A percentile compares a stretch with the other conserved stretches of the same genome.
Evolutionary conservation across 306 rosid species (phyloP).

Genomic region (Leucaena leucocephala): DNA sequence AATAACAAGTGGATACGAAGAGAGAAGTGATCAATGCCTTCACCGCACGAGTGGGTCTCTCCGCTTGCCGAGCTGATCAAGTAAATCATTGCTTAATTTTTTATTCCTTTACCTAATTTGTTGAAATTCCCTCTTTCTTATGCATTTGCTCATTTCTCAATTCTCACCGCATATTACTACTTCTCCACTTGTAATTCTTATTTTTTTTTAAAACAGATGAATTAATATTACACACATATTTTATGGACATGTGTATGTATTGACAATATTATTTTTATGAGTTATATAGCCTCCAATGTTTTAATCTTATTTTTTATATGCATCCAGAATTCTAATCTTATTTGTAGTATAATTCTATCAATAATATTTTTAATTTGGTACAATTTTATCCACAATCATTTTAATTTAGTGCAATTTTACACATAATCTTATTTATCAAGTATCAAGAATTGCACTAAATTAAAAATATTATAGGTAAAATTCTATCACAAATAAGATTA

Average conservation of each 20-base stretch:
- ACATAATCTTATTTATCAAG: too few relatives aligned
- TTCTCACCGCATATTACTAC: neutral
- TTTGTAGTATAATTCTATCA: too few relatives aligned
- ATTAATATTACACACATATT: neutral
- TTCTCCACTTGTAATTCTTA: neutral
- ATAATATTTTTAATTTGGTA: too few relatives aligned
- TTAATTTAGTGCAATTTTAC: too few relatives aligned
- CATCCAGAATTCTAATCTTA: too few relatives aligned
- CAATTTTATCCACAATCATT: too few relatives aligned
- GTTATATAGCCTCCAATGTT: too few relatives aligned
- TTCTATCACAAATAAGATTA: too few relatives aligned
- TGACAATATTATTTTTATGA: neutral
- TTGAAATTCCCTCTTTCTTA: constrained; percentile 6
- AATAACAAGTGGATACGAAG: constrained; percentile 17
- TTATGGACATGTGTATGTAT: neutral
- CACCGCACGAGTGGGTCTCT: constrained; percentile 80
- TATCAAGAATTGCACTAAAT: too few relatives aligned
- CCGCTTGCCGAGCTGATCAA: constrained; percentile 52
- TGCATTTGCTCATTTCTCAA: neutral
- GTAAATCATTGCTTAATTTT: constrained; percentile 30
- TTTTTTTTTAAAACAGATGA: neutral
- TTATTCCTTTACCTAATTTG: neutral
- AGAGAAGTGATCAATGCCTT: constrained; percentile 48
- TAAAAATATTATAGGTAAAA: too few relatives aligned
- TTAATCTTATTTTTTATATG: too few relatives aligned